Base-by-base conservation (phyloP, 1,139 yeast genomes). In the Taiozyma sp. region DNA sequence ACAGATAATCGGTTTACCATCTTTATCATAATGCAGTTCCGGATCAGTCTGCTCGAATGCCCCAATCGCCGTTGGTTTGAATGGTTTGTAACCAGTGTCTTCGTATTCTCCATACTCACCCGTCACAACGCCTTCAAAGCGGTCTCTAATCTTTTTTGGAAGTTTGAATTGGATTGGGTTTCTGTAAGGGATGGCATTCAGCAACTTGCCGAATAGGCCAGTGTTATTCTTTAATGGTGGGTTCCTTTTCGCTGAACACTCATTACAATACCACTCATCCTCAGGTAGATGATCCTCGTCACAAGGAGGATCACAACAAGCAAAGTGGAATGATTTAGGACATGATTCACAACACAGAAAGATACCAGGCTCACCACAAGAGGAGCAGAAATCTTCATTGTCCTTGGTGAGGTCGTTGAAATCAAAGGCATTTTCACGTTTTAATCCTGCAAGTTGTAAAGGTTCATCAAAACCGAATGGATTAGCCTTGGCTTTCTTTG, bases 311-410 rank as follows among this genome's bases (percentile, higher is more conserved):
- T 88, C 87, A 56, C 93, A 80, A 66, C 99, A 93, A 13, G 88
- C 76, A 63, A 93, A 89, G 64, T 93, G 99, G 67, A 91, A 93
- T 1, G 97, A 88, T 61, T 78, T 79, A 0, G 97, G 97, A 67
- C 99, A 93, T 3, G 88, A 76, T 60, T 93, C 99, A 69, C 99
- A 93, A 68, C 98, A 93, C 32, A 93, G 74, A 57, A 93, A 89
- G 40, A 88, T 76, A 9, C 99, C 99, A 0, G 91, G 74, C 29
- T 90, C 89, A 1, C 95, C 90, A 69, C 99, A 93, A 0, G 95
- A 77, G 26, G 87, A 75, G 63, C 99, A 93, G 65, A 77, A 90
- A 67, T 93, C 99, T 57, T 91, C 95, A 65, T 93, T 93, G 41
- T 61, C 65, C 47, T 56, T 62, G 3, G 67, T 60, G 6, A 56